Evolutionary conservation across 192 early-diverging fungal species (phyloP).

Genomic region (Coemansia sp.): DNA sequence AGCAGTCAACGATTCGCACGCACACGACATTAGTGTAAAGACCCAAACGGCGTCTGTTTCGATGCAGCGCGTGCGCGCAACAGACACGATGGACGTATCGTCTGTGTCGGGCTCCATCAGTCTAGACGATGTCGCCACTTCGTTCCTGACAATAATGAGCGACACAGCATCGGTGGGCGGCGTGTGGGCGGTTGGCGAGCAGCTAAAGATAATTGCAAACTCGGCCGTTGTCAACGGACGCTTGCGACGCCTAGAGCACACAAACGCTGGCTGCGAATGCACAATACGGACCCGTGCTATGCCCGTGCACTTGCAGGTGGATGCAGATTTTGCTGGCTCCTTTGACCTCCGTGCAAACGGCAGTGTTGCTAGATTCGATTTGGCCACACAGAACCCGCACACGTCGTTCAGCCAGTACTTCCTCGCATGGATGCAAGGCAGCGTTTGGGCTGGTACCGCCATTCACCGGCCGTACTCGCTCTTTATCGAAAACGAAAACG

Average conservation of each 20-base stretch:
- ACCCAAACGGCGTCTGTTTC: not conserved
- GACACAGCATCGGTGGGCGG: conserved; percentile 18
- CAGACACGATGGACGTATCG: conserved; percentile 1
- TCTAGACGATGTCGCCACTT: conserved; percentile 14
- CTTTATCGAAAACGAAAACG: conserved; percentile 15
- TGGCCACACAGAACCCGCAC: conserved; percentile 3
- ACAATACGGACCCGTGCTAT: conserved; percentile 15
- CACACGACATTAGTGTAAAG: conserved; percentile 5
- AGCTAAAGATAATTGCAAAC: conserved; percentile 9
- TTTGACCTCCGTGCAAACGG: conserved; percentile 28
- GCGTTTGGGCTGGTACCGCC: conserved; percentile 11
- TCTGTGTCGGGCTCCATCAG: conserved; percentile 10
- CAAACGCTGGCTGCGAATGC: not conserved
- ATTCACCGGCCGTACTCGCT: conserved; percentile 5
- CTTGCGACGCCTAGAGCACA: conserved; percentile 1
- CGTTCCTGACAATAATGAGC: conserved; percentile 11
- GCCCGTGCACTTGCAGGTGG: conserved; percentile 25
- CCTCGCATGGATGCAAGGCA: conserved; percentile 20
- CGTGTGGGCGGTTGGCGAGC: conserved; percentile 16
- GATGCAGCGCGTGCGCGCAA: not conserved
- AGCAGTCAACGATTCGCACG: not conserved
- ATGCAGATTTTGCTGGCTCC: conserved; percentile 16
- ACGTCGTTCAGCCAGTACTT: conserved; percentile 6
- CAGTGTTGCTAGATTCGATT: conserved; percentile 22
- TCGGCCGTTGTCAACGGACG: conserved; percentile 27